phyloP scores from a whole-genome alignment of 2,329 filamentous ascomycete species.

The Dothiorella sarmentorum region DNA sequence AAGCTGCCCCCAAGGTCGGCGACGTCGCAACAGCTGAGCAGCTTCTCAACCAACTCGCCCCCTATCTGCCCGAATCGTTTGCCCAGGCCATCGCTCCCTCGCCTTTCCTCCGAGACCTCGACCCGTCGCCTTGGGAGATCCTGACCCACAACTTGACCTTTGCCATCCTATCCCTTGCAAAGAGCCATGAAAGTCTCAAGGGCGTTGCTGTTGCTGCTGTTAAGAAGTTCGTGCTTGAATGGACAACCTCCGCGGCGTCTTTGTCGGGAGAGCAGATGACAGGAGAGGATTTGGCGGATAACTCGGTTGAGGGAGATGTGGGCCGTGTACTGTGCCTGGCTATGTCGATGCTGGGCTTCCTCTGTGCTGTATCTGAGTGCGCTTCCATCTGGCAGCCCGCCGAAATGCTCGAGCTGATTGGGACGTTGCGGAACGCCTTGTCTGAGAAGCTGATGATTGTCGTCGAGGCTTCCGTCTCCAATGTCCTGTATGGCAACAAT shows the following conservation, averaged over 20 bases:
- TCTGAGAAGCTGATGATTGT: constrained; percentile 82
- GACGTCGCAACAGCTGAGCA: constrained; percentile 70
- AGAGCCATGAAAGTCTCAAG: constrained; percentile 66
- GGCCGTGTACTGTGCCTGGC: constrained; percentile 71
- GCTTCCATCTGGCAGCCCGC: constrained; percentile 76
- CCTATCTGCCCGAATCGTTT: constrained; percentile 83
- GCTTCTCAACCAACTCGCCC: constrained; percentile 73
- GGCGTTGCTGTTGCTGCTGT: constrained; percentile 64
- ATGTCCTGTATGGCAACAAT: constrained; percentile 74
- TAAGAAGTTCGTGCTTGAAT: constrained; percentile 69
- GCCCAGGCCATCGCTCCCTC: constrained; percentile 74
- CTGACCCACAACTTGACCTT: constrained; percentile 74
- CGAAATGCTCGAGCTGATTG: constrained; percentile 70
- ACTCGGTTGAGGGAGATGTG: constrained; percentile 50
- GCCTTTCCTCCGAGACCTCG: constrained; percentile 76
- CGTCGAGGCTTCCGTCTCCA: constrained; percentile 85
- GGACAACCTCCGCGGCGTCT: constrained; percentile 58
- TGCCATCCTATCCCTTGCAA: constrained; percentile 77
- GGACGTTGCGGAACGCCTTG: constrained; percentile 67
- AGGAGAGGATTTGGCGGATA: constrained; percentile 40
- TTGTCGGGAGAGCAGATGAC: constrained; percentile 51
- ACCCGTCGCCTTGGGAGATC: constrained; percentile 84
- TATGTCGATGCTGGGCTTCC: constrained; percentile 83
- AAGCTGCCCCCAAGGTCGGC: constrained; percentile 74
- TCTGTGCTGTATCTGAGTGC: constrained; percentile 76